Percentiles rank a stretch among this genome's conserved stretches.
phyloP scores from a whole-genome alignment of 2,329 filamentous ascomycete genomes.

The Aureobasidium vineae region DNA sequence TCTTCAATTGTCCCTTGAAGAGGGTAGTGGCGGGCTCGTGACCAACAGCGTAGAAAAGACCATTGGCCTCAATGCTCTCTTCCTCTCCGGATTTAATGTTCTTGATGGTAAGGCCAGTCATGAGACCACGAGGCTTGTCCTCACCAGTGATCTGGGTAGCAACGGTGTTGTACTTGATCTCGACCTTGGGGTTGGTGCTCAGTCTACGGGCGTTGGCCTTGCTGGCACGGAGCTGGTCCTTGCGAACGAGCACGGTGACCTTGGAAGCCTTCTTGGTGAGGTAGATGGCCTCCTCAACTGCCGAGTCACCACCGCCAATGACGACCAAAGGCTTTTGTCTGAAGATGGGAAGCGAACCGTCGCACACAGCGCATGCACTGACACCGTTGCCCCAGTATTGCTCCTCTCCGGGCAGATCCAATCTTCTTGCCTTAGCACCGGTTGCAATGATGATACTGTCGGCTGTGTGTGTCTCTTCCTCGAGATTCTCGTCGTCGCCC shows the following conservation, averaged over 20 bases:
- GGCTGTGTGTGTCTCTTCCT: constrained; percentile 74
- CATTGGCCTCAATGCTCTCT: constrained; percentile 85
- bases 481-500: constrained; percentile 73
- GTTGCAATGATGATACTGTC: constrained; percentile 94
- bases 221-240: constrained; percentile 80
- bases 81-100: constrained; percentile 71
- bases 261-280: constrained; percentile 96
- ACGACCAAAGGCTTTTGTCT: constrained; percentile 93
- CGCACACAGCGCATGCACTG: constrained; percentile 94
- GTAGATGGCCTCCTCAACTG: constrained; percentile 96
- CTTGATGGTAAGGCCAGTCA: constrained; percentile 83
- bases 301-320: constrained; percentile 94
- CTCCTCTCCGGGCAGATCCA: constrained; percentile 83
- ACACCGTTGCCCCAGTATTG: constrained; percentile 98
- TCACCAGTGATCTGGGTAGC: constrained; percentile 84
- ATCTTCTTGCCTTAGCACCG: constrained; percentile 82
- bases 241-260: constrained; percentile 89
- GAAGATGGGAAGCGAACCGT: constrained; percentile 96
- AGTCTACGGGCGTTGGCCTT: constrained; percentile 90
- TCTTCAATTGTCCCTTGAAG: constrained; percentile 85
- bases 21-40: constrained; percentile 92
- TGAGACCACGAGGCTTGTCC: constrained; percentile 69
- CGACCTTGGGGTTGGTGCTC: constrained; percentile 81
- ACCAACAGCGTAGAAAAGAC: constrained; percentile 95
- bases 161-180: constrained; percentile 79